These are phyloP conservation scores for Septoria linicola DNA, from an alignment of 2,329 filamentous ascomycete species.

Conservation along the genomic window DNA sequence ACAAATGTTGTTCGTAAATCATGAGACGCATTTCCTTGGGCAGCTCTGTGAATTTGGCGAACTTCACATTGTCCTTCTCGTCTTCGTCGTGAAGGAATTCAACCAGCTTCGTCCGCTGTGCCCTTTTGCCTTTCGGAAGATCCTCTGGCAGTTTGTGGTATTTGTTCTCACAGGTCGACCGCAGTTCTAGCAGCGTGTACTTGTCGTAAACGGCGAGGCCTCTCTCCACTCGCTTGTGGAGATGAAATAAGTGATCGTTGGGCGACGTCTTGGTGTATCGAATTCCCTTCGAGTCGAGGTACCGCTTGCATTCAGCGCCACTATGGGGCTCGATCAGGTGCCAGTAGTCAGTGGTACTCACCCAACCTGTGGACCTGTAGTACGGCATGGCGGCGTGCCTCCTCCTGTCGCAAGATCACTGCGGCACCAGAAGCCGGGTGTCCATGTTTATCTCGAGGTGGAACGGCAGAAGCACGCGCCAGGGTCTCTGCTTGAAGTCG, in stretches of 20 bases:
- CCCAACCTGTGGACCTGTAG: no score
- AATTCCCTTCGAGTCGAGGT: no score
- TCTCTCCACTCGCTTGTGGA: background rate
- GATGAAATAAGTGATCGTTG: background rate
- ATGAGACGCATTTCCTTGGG: background rate
- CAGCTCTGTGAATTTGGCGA: background rate
- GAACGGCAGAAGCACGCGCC: no score
- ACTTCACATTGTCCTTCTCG: background rate
- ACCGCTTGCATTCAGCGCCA: no score
- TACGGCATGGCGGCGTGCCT: no score
- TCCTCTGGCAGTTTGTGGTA: background rate
- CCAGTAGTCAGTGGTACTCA: no score
- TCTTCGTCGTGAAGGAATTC: background rate
- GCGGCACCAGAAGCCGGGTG: no score
- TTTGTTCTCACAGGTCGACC: background rate
- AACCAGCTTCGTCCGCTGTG: background rate
- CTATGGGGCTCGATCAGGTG: no score
- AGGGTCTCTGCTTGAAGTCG: no score
- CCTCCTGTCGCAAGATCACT: no score
- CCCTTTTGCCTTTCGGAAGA: background rate
- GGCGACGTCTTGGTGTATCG: background rate
- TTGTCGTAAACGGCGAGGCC: background rate
- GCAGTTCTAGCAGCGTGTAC: background rate
- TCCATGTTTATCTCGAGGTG: no score
- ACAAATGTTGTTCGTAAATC: slow-evolving; percentile 2